These are phyloP conservation scores for Heritiera fomes DNA, from an alignment of 345 rosid species.

Conservation along the genomic window DNA sequence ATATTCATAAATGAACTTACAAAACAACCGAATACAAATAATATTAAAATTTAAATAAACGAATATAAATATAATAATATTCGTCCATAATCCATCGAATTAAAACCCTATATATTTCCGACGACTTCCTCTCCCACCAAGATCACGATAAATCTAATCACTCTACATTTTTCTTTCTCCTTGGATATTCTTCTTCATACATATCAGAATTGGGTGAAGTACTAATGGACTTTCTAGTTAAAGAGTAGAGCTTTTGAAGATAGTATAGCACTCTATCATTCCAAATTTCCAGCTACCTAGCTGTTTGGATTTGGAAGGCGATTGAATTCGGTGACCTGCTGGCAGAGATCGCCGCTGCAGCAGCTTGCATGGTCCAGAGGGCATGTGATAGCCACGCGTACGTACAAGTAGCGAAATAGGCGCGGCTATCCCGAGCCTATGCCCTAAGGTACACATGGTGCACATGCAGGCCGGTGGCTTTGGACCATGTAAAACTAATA, in stretches of 20 bases:
- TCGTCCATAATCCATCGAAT: no score
- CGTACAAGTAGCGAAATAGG: background rate
- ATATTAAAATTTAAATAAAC: no score
- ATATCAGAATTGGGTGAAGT: background rate
- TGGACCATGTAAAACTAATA: constrained; percentile 37
- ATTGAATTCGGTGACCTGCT: background rate
- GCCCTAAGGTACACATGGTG: constrained; percentile 22
- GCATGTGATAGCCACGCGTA: constrained; percentile 36
- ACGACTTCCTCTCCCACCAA: constrained; percentile 21
- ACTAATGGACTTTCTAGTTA: no score
- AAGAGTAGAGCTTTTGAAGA: background rate
- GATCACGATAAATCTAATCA: constrained; percentile 1
- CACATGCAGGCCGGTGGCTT: constrained; percentile 32
- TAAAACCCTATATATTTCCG: no score
- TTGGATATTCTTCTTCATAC: background rate
- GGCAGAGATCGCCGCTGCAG: background rate
- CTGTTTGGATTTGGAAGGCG: constrained; percentile 9
- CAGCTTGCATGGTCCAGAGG: constrained; percentile 40
- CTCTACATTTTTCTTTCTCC: no score
- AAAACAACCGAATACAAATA: no score
- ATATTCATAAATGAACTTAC: no score
- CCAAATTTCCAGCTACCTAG: background rate
- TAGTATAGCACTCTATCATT: background rate
- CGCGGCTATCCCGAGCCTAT: constrained; percentile 21
- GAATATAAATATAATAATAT: no score